Evolutionary conservation across 2,329 filamentous ascomycete species (phyloP).

Genomic region (Fusarium metavorans): DNA sequence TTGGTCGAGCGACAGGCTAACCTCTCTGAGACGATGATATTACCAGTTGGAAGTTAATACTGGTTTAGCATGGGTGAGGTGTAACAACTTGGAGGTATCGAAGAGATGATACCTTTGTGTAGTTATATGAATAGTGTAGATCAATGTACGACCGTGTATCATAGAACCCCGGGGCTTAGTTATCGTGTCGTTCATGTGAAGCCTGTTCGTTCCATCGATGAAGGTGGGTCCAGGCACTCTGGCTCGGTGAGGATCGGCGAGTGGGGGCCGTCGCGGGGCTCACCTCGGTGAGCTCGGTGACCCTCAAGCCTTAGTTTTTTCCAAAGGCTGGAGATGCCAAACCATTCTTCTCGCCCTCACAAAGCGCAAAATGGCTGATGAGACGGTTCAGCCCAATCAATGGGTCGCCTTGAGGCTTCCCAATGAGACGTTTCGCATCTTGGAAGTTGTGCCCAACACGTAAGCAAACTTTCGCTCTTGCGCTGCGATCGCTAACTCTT

Average conservation of each 20-base stretch:
- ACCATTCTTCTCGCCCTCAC: constrained; percentile 16
- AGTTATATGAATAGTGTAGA: not conserved
- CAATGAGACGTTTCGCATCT: constrained; percentile 67
- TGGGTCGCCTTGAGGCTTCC: constrained; percentile 72
- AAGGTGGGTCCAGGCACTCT: not conserved
- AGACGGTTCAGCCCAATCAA: constrained; percentile 63
- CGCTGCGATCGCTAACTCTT: constrained; percentile 37
- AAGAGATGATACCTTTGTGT: not conserved
- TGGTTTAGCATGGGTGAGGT: not conserved
- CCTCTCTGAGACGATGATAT: too few relatives aligned
- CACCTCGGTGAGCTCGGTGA: constrained; percentile 48
- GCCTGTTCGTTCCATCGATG: not conserved
- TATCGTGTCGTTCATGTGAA: too few relatives aligned
- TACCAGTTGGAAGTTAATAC: not conserved
- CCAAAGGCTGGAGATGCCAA: constrained; percentile 23
- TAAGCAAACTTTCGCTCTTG: constrained; percentile 48
- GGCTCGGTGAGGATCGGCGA: constrained; percentile 21
- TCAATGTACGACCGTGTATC: not conserved
- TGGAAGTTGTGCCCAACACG: constrained; percentile 72
- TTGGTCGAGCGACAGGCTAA: too few relatives aligned
- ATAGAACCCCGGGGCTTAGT: not conserved
- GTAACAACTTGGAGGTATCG: too few relatives aligned
- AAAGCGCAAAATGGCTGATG: constrained; percentile 46
- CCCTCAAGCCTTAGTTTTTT: constrained; percentile 42
- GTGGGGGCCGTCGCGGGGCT: constrained; percentile 46